phyloP scores from a whole-genome alignment of 208 protist genomes.

The Endotrypanum monterogeii region DNA sequence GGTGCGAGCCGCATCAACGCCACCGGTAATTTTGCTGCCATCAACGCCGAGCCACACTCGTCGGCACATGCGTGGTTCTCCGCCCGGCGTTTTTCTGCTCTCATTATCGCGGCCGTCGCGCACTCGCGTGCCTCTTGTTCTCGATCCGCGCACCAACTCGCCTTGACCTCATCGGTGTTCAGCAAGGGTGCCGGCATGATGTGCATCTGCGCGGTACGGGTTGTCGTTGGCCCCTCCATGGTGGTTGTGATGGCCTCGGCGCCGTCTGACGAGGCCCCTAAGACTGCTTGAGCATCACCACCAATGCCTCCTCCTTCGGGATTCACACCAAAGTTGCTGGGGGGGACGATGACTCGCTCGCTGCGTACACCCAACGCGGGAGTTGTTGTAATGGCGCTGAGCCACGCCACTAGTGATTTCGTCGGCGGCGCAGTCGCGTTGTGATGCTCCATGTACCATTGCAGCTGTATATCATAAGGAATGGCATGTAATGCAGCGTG shows the following conservation, averaged over 20 bases:
- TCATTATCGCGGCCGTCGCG: neutral
- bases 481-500: conserved; percentile 5
- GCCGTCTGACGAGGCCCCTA: neutral
- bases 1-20: conserved; percentile 29
- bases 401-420: conserved; percentile 58
- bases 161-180: conserved; percentile 13
- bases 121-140: neutral
- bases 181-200: conserved; percentile 39
- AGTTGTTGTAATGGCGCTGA: conserved; percentile 65
- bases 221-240: conserved; percentile 26
- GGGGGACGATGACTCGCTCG: conserved; percentile 24
- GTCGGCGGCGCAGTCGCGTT: conserved; percentile 7
- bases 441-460: conserved; percentile 33
- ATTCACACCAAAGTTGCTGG: neutral
- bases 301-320: neutral
- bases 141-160: conserved; percentile 13
- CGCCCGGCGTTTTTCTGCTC: neutral
- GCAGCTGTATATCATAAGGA: conserved; percentile 25
- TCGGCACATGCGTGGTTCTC: neutral
- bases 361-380: conserved; percentile 38
- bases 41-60: conserved; percentile 9
- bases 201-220: conserved; percentile 47
- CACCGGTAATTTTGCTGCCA: conserved; percentile 18
- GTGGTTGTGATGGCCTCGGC: conserved; percentile 9
- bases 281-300: too few species aligned